phyloP scores from a whole-genome alignment of 139 green algal species.

The Coelastrella sp. region DNA sequence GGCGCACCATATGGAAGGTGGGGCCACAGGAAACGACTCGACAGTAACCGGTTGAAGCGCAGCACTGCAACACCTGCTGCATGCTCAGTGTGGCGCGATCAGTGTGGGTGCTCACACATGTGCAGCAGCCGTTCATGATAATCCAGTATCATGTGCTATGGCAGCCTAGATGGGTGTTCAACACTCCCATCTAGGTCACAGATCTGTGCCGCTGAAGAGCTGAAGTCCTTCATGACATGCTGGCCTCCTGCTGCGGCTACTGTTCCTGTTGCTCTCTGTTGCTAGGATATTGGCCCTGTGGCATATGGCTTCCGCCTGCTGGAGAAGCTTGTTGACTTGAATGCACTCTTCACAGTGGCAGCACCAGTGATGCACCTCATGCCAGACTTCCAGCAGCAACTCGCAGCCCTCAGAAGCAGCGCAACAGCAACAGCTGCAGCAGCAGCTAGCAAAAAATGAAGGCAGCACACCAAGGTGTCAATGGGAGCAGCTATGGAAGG shows the following conservation, averaged over 20 bases:
- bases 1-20: slow-evolving; percentile 85
- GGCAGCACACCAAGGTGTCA: background rate
- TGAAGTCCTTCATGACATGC: background rate
- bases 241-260: background rate
- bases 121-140: background rate
- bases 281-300: slow-evolving; percentile 54
- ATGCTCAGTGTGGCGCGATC: background rate
- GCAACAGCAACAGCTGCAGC: background rate
- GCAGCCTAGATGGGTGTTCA: background rate
- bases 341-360: slow-evolving; percentile 40
- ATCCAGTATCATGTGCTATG: background rate
- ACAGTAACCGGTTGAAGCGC: background rate
- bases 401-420: slow-evolving; percentile 24
- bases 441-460: background rate
- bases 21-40: background rate
- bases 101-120: background rate
- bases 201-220: background rate
- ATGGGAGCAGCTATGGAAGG: background rate
- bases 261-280: background rate
- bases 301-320: slow-evolving; percentile 88
- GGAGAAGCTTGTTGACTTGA: slow-evolving; percentile 75
- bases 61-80: background rate
- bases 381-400: slow-evolving; percentile 53
- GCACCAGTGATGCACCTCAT: slow-evolving; percentile 40
- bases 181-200: background rate